These are phyloP conservation scores for Penicillium daleae DNA, from an alignment of 495 filamentous ascomycete genomes.

Conservation along the genomic window DNA sequence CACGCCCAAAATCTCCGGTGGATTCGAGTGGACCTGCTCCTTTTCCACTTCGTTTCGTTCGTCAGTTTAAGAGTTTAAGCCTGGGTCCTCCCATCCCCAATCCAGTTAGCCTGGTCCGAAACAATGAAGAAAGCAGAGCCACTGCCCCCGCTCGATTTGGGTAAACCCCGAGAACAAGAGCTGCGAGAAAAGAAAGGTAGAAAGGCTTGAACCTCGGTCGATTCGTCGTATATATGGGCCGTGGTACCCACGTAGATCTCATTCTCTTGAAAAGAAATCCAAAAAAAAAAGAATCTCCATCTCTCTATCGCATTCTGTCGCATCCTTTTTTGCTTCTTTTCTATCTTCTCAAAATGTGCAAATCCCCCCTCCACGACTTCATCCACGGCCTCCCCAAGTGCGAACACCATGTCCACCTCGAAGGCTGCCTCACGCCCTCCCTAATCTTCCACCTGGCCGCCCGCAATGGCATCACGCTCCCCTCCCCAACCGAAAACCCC, in stretches of 20 bases:
- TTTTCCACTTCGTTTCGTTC: neutral
- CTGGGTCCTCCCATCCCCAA: neutral
- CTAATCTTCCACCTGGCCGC: conserved; percentile 70
- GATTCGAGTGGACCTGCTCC: neutral
- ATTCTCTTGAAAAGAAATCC: neutral
- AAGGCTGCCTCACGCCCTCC: conserved; percentile 68
- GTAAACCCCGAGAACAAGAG: neutral
- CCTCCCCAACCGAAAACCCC: conserved; percentile 50
- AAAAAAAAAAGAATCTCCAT: neutral
- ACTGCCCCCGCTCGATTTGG: conserved; percentile 20
- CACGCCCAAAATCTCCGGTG: too few species aligned
- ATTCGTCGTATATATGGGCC: conserved; percentile 6
- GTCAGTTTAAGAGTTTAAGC: neutral
- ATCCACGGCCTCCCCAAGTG: conserved; percentile 72
- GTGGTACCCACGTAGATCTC: neutral
- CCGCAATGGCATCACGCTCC: conserved; percentile 64
- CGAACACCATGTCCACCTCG: conserved; percentile 80
- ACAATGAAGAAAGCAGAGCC: conserved; percentile 14
- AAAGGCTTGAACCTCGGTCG: neutral
- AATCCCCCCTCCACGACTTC: conserved; percentile 56
- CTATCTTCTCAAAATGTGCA: conserved; percentile 34
- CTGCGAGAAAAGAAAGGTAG: neutral
- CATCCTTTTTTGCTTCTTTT: neutral
- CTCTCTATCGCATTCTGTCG: neutral
- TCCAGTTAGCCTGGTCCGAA: neutral